Evolutionary conservation across 1,284 basidiomycete genomes (phyloP).

Genomic region (Heterobasidion parviporum): DNA sequence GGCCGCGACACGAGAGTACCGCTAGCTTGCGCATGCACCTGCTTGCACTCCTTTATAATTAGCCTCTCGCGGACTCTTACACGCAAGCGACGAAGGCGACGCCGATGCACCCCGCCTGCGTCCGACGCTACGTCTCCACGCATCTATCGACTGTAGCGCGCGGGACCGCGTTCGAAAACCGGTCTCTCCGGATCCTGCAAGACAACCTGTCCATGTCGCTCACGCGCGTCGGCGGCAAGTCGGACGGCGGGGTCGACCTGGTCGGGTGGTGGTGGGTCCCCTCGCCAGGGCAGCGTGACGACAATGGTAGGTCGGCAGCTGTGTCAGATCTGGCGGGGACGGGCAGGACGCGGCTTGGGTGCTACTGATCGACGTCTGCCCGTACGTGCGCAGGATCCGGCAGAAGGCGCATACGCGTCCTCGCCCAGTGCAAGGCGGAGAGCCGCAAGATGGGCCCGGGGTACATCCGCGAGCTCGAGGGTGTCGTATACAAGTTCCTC

Average conservation of each 20-base stretch:
- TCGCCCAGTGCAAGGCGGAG: constrained; percentile 89
- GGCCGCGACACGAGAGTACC: too few species aligned
- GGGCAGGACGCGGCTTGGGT: neutral
- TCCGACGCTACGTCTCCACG: neutral
- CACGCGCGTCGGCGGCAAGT: constrained; percentile 66
- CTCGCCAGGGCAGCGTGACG: neutral
- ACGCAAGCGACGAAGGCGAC: too few species aligned
- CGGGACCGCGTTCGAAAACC: constrained; percentile 72
- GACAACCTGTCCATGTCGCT: constrained; percentile 74
- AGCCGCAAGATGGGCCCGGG: constrained; percentile 71
- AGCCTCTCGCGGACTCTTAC: too few species aligned
- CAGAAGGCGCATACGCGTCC: constrained; percentile 52
- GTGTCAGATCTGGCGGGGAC: neutral
- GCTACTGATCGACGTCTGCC: neutral
- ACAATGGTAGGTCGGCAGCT: neutral
- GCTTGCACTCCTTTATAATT: too few species aligned
- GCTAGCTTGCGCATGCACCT: too few species aligned
- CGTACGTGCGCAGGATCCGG: neutral
- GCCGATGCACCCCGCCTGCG: neutral
- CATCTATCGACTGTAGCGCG: constrained; percentile 40
- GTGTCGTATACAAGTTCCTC: constrained; percentile 52
- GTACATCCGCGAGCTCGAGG: constrained; percentile 83
- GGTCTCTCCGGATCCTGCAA: constrained; percentile 55
- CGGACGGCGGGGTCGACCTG: constrained; percentile 86
- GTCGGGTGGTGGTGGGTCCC: constrained; percentile 91